Evolutionary conservation across 768 basidiomycete genomes (phyloP).

Genomic region (Tylopilus subfusipes): DNA sequence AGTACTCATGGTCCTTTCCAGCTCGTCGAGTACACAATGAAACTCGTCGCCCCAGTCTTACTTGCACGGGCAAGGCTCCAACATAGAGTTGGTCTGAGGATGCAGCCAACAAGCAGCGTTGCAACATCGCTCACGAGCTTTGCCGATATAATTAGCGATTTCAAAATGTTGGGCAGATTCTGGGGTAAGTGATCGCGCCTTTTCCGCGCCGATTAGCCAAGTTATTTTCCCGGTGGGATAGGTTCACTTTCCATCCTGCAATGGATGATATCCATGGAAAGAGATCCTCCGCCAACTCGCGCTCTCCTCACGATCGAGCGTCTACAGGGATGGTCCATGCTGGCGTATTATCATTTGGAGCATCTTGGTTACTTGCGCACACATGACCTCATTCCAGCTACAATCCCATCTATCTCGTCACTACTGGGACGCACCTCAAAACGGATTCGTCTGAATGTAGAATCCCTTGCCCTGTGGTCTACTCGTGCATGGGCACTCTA

Average conservation of each 20-base stretch:
- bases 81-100: constrained; percentile 57
- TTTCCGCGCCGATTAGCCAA: not conserved
- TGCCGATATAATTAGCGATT: constrained; percentile 56
- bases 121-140: constrained; percentile 55
- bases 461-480: constrained; percentile 62
- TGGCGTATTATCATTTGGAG: constrained; percentile 76
- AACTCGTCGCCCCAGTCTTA: constrained; percentile 65
- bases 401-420: constrained; percentile 45
- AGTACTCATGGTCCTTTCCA: constrained; percentile 27
- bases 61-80: constrained; percentile 66
- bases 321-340: constrained; percentile 70
- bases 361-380: constrained; percentile 66
- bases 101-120: constrained; percentile 48
- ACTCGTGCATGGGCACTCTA: constrained; percentile 81
- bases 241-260: constrained; percentile 77
- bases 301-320: constrained; percentile 73
- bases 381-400: constrained; percentile 57
- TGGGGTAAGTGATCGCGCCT: constrained; percentile 56
- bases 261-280: constrained; percentile 75
- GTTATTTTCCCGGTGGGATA: constrained; percentile 25
- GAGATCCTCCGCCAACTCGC: constrained; percentile 66
- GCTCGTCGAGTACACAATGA: constrained; percentile 72
- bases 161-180: constrained; percentile 70
- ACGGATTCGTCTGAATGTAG: constrained; percentile 43
- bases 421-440: constrained; percentile 41